These are phyloP conservation scores for Cadophora luteo-olivacea DNA, from an alignment of 2,329 filamentous ascomycete genomes.

Conservation along the genomic window DNA sequence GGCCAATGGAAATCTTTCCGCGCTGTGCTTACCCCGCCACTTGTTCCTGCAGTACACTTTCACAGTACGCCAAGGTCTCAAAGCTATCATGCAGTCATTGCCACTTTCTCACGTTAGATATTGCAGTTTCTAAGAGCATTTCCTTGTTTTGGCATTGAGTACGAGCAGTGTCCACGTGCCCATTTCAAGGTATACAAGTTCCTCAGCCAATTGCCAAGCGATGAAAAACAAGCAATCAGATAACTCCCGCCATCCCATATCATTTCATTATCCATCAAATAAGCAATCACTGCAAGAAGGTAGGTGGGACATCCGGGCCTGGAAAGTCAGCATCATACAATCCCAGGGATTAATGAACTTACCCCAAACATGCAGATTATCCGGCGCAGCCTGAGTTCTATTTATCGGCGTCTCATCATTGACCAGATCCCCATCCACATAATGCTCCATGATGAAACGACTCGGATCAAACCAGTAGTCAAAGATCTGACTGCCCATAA, in stretches of 20 bases:
- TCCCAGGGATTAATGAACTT: conserved; percentile 28
- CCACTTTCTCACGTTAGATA: background rate
- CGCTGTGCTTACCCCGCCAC: background rate
- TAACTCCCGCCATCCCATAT: background rate
- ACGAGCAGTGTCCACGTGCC: background rate
- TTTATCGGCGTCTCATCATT: conserved; percentile 47
- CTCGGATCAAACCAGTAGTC: conserved; percentile 70
- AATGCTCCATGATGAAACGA: conserved; percentile 71
- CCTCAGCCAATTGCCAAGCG: background rate
- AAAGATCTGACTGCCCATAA: conserved; percentile 74
- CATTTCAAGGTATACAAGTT: too few species aligned
- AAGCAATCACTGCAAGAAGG: conserved; percentile 31
- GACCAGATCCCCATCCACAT: conserved; percentile 73
- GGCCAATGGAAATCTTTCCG: background rate
- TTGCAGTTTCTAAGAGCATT: background rate
- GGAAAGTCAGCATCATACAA: conserved; percentile 23
- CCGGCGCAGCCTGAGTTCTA: conserved; percentile 28
- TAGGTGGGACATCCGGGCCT: conserved; percentile 36
- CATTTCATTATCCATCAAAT: background rate
- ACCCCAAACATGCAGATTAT: conserved; percentile 41
- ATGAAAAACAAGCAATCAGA: background rate
- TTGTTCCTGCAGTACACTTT: background rate
- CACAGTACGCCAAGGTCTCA: background rate
- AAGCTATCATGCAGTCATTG: background rate
- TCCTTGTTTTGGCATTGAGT: background rate